Base-by-base conservation (phyloP, 768 basidiomycete species). In the Cubamyces lactineus region DNA sequence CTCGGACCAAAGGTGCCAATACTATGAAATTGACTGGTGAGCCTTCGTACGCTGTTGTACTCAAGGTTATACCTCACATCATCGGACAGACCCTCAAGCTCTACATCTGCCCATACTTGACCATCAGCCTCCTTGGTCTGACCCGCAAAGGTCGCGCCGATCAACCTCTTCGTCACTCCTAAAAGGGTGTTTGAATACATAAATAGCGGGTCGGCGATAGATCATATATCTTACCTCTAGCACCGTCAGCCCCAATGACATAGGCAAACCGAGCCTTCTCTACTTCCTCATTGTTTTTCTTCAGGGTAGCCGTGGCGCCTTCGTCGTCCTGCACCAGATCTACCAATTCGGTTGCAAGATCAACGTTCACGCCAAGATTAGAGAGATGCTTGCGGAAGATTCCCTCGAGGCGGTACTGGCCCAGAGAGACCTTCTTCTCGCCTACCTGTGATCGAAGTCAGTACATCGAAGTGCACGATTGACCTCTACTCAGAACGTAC, bases 171-270 rank as follows among this genome's bases (percentile, higher is more conserved):
- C 6, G 74, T 74, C 3, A 72, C 42, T 13, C 79, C 74, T 79
- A 38, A 34, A 69, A n/a, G 38, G 17, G 12, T 12, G 38, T 7
- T n/a, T n/a, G n/a, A n/a, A n/a, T n/a, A n/a, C n/a, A n/a, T n/a
- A n/a, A n/a, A n/a, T n/a, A n/a, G n/a, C n/a, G n/a, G n/a, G n/a
- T n/a, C n/a, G n/a, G n/a, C n/a, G n/a, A n/a, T n/a, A n/a, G n/a
- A n/a, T n/a, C n/a, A n/a, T n/a, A n/a, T n/a, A n/a, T n/a, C 67
- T 41, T 6, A 72, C 75, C 70, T 61, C 64, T 67, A 0, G 77
- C 80, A 16, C 79, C 79, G 61, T 82, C 82, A 0, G 75, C 70
- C 2, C 80, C 80, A 15, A 82, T 67, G 0, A 83, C 63, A 64
- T 71, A 80, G 2, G 71, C 67, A n/a, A 64, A 67, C 8, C 59